Evolutionary conservation across 2,329 filamentous ascomycete species (phyloP).

Genomic region (Apiospora malaysiana): DNA sequence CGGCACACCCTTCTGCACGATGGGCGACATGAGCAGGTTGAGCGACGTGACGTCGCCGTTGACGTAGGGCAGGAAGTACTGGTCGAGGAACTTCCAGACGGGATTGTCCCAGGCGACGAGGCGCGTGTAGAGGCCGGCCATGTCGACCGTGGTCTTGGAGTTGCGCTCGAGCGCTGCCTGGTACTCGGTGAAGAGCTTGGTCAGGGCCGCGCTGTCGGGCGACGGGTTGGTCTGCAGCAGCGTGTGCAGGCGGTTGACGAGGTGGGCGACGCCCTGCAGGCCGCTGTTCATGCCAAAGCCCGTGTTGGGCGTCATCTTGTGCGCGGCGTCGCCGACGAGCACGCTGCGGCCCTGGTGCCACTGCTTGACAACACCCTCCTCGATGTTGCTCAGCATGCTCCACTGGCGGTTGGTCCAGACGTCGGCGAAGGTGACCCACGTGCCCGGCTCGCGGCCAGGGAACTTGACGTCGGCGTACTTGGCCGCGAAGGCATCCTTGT

Average conservation of each 20-base stretch:
- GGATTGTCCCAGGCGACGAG: constrained; percentile 27
- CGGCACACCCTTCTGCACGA: constrained; percentile 25
- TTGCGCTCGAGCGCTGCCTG: constrained; percentile 31
- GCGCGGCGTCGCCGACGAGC: constrained; percentile 43
- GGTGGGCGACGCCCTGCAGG: constrained; percentile 35
- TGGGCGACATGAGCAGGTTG: constrained; percentile 26
- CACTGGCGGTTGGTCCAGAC: constrained; percentile 29
- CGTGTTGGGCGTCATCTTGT: constrained; percentile 43
- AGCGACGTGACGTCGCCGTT: constrained; percentile 26
- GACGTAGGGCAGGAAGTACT: constrained; percentile 26
- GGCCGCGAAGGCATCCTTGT: constrained; percentile 34
- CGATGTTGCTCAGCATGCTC: constrained; percentile 37
- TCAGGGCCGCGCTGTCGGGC: constrained; percentile 30
- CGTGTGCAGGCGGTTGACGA: constrained; percentile 35
- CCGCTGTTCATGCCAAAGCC: constrained; percentile 42
- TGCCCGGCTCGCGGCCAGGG: constrained; percentile 25
- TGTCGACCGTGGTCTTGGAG: constrained; percentile 28
- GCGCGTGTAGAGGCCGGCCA: constrained; percentile 29
- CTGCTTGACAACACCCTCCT: constrained; percentile 41
- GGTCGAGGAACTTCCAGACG: constrained; percentile 27
- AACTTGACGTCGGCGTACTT: constrained; percentile 36
- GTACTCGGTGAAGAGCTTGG: constrained; percentile 32
- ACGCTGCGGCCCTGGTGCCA: constrained; percentile 41
- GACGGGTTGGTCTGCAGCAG: constrained; percentile 26
- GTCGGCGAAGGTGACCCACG: constrained; percentile 34